Evolutionary conservation across 2,329 filamentous ascomycete genomes (phyloP).

Genomic region (Gaeumannomyces sp.): DNA sequence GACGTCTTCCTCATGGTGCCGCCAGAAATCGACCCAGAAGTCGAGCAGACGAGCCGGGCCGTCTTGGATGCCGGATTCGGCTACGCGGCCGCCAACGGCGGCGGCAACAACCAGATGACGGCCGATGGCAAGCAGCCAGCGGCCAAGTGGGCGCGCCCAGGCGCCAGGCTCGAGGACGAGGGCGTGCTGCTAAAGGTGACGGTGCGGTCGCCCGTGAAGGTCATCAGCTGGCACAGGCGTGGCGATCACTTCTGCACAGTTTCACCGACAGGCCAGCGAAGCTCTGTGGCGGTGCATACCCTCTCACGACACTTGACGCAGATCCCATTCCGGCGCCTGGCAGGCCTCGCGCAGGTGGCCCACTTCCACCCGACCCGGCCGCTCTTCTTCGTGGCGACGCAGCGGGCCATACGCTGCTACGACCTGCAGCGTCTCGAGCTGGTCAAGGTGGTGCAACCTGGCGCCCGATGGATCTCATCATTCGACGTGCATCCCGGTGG

Average conservation of each 20-base stretch:
- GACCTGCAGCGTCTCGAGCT: slow-evolving; percentile 88
- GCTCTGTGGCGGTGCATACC: slow-evolving; percentile 88
- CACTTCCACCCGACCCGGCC: slow-evolving; percentile 93
- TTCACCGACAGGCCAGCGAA: slow-evolving; percentile 69
- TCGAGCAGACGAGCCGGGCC: slow-evolving; percentile 68
- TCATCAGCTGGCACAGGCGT: slow-evolving; percentile 86
- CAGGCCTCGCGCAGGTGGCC: slow-evolving; percentile 75
- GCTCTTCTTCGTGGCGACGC: slow-evolving; percentile 92
- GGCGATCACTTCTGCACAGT: slow-evolving; percentile 94
- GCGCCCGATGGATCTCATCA: slow-evolving; percentile 85
- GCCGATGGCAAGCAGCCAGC: slow-evolving; percentile 65
- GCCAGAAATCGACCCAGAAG: slow-evolving; percentile 61
- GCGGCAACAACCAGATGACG: slow-evolving; percentile 42
- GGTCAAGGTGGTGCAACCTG: slow-evolving; percentile 87
- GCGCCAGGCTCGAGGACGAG: slow-evolving; percentile 63
- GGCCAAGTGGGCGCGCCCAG: slow-evolving; percentile 78
- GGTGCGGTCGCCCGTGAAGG: slow-evolving; percentile 75
- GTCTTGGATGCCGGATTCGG: slow-evolving; percentile 87
- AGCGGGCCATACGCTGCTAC: slow-evolving; percentile 88
- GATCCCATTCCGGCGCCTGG: slow-evolving; percentile 75
- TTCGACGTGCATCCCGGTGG: slow-evolving; percentile 91
- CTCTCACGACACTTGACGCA: slow-evolving; percentile 92
- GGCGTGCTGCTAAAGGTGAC: slow-evolving; percentile 77
- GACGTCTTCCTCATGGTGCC: slow-evolving; percentile 81
- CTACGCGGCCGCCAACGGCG: slow-evolving; percentile 67